Evolutionary conservation across 2,329 filamentous ascomycete genomes (phyloP).

Genomic region (Microdochium trichocladiopsis): DNA sequence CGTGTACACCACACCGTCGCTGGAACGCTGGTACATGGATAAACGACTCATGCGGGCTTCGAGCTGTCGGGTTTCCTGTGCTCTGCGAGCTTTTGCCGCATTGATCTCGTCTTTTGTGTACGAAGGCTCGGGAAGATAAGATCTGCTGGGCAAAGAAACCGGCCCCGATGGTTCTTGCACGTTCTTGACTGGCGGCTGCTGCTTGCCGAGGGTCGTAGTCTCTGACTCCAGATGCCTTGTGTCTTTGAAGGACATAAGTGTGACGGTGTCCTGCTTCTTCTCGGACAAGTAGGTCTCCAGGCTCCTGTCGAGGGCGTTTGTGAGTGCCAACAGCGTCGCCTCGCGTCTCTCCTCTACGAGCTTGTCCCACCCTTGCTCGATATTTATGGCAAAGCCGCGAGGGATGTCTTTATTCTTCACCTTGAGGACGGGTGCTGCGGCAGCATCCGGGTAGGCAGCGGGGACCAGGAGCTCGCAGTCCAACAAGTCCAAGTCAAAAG

Average conservation of each 20-base stretch:
- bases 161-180: conserved; percentile 3
- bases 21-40: conserved; percentile 58
- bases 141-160: conserved; percentile 3
- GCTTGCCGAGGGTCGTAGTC: conserved; percentile 7
- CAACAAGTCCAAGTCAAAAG: conserved; percentile 65
- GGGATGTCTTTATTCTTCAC: conserved; percentile 65
- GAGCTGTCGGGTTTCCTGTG: conserved; percentile 62
- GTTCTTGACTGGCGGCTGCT: conserved; percentile 3
- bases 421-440: conserved; percentile 45
- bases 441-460: conserved; percentile 47
- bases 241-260: conserved; percentile 56
- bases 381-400: conserved; percentile 66
- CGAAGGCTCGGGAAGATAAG: conserved; percentile 34
- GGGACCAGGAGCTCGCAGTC: conserved; percentile 64
- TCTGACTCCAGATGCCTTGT: conserved; percentile 33
- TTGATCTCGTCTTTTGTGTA: conserved; percentile 54
- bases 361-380: conserved; percentile 66
- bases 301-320: conserved; percentile 65
- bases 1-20: conserved; percentile 64
- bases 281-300: conserved; percentile 64
- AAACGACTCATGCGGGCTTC: conserved; percentile 67
- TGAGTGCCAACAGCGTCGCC: conserved; percentile 55
- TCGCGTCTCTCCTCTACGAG: conserved; percentile 49
- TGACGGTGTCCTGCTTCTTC: conserved; percentile 66
- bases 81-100: conserved; percentile 55